These are phyloP conservation scores for Lanmaoa rubissima DNA, from an alignment of 768 basidiomycete genomes.

Conservation along the genomic window DNA sequence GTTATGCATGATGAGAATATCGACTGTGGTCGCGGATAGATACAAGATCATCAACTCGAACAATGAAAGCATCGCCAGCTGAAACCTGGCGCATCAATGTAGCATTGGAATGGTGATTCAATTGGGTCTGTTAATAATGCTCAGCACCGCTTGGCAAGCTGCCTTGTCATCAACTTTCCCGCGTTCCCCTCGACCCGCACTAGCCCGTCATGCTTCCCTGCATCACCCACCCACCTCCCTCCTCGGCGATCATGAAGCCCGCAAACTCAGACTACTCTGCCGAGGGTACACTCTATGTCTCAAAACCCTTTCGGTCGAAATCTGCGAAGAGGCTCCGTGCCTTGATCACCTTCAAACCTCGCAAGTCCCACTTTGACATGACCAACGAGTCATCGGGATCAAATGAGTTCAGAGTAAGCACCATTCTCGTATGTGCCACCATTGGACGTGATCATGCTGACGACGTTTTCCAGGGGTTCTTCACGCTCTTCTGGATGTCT, in stretches of 20 bases:
- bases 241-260: slow-evolving; percentile 15
- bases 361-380: slow-evolving; percentile 83
- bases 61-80: background rate
- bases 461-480: slow-evolving; percentile 68
- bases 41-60: background rate
- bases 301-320: slow-evolving; percentile 71
- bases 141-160: background rate
- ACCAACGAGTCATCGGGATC: slow-evolving; percentile 66
- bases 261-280: slow-evolving; percentile 39
- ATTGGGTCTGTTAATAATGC: background rate
- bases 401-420: slow-evolving; percentile 79
- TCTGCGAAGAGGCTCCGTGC: slow-evolving; percentile 77
- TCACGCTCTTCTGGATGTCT: slow-evolving; percentile 90
- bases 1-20: background rate
- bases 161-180: slow-evolving; percentile 12
- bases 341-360: slow-evolving; percentile 81
- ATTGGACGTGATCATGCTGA: slow-evolving; percentile 2
- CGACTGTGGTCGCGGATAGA: background rate
- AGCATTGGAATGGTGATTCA: background rate
- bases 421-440: background rate
- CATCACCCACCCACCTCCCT: background rate
- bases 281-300: slow-evolving; percentile 69
- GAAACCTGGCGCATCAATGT: background rate
- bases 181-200: background rate
- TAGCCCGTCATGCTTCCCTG: background rate